Base-by-base conservation (phyloP, 2,329 filamentous ascomycete genomes). In the Pseudogymnoascus sp. region DNA sequence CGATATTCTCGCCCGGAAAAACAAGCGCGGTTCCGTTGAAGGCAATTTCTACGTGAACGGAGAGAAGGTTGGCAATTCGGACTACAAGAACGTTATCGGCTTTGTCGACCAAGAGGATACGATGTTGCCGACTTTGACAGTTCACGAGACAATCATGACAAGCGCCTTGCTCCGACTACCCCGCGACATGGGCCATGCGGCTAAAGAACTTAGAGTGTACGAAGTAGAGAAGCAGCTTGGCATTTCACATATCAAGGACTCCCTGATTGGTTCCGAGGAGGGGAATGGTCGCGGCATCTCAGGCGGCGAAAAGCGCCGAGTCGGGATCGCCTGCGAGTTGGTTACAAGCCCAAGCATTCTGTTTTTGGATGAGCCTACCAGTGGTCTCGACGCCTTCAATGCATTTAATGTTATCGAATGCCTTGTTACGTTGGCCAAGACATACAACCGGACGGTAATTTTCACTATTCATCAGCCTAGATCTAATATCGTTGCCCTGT, bases 91-190 rank as follows among this genome's bases (percentile, higher is more conserved):
- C 63, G 90, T 97, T 58, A 88, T 96, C 65, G 94, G 95, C 19
- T 99, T 97, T 67, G 94, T 99, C 38, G 94, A 99, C 67, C 94
- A 99, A 74, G 94, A 99, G 70, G 94, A 99, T 70, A 95, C 92
- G 4, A 92, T 99, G 85, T 79, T 99, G 41, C 87, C 94, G 0
- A 99, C 94, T 0, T 77, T 99, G 66, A 99, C 94, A 0, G 94
- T 99, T 7, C 94, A 99, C 72, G 94, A 99, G 74, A 99, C 94
- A 0, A 99, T 99, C 63, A 78, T 96, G 64, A 96, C 89, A 67
- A 97, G 92, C 68, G 94, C 94, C 23, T 77, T 97, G 15, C 82
- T 99, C 56, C 85, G 95, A 66, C 80, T 99, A n/a, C 94, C 94
- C 3, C 86, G 86, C 58, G 88, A 95, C 67, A 99, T 99, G 94